phyloP scores from a whole-genome alignment of 139 green algal genomes.

The Chlamydomonas incerta region DNA sequence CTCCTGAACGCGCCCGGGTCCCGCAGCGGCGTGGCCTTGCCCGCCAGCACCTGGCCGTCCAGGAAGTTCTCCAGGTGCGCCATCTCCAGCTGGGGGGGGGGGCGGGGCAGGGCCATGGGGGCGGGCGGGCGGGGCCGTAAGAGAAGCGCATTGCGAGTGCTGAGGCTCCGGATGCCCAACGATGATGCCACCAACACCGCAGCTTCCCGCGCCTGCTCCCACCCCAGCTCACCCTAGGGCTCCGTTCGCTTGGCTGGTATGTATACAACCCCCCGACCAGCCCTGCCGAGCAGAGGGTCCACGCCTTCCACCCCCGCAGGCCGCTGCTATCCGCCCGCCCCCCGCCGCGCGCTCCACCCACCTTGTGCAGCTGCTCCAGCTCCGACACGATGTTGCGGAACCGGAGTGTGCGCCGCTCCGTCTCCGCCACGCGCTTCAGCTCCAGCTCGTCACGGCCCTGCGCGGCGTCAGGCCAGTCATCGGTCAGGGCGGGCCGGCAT shows the following conservation, averaged over 20 bases:
- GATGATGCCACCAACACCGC: too few relatives aligned
- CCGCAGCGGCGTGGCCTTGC: constrained; percentile 59
- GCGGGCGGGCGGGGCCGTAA: background rate
- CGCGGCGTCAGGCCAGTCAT: too few relatives aligned
- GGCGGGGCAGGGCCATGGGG: background rate
- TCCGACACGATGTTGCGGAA: constrained; percentile 66
- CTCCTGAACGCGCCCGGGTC: constrained; percentile 47
- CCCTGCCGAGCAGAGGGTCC: too few relatives aligned
- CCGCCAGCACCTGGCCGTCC: constrained; percentile 62
- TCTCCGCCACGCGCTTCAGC: constrained; percentile 51
- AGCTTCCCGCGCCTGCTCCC: too few relatives aligned
- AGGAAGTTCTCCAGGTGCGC: constrained; percentile 72
- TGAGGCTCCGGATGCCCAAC: too few relatives aligned
- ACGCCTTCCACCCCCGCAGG: too few relatives aligned
- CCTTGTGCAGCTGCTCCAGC: constrained; percentile 64
- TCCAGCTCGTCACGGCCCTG: constrained; percentile 62
- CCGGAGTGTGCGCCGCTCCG: constrained; percentile 54
- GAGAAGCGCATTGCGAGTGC: background rate
- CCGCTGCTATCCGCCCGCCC: too few relatives aligned
- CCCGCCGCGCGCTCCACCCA: constrained; percentile 20
- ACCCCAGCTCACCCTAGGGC: too few relatives aligned
- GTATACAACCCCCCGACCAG: too few relatives aligned
- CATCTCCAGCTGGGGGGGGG: constrained; percentile 11
- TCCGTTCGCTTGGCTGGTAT: too few relatives aligned
- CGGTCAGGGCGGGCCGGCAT: too few relatives aligned